Evolutionary conservation across 129 eudicot species (phyloP).

Genomic region (Rutidosis leptorrhynchoides): DNA sequence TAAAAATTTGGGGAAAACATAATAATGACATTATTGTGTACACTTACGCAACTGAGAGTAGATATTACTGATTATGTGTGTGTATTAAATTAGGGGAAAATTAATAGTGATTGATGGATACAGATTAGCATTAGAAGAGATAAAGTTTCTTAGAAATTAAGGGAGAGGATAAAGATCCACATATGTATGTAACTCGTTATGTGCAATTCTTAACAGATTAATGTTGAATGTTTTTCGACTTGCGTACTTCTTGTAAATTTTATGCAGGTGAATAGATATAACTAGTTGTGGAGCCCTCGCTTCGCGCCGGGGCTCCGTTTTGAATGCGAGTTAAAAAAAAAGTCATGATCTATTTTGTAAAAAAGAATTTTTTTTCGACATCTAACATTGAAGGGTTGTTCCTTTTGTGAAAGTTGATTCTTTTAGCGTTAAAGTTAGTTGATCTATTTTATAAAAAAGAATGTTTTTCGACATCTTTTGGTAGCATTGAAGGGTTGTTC

Average conservation of each 20-base stretch:
- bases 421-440: too few species aligned
- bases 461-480: too few species aligned
- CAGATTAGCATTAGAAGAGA: conserved; percentile 88
- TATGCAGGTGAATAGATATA: too few species aligned
- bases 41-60: neutral
- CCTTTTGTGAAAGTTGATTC: too few species aligned
- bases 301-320: too few species aligned
- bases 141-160: conserved; percentile 76
- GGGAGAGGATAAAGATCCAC: conserved; percentile 95
- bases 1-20: neutral
- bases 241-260: neutral
- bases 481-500: too few species aligned
- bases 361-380: too few species aligned
- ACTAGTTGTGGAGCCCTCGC: too few species aligned
- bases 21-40: neutral
- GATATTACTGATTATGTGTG: neutral
- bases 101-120: neutral
- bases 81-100: neutral
- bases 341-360: too few species aligned
- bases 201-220: conserved; percentile 8
- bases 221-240: conserved; percentile 2
- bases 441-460: too few species aligned
- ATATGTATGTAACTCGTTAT: conserved; percentile 52
- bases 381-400: too few species aligned
- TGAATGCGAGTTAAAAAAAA: too few species aligned